A percentile compares a stretch with the other conserved stretches of the same genome.
These are phyloP conservation scores for Puccinia hordei DNA, from an alignment of 1,284 basidiomycete genomes.

Conservation along the genomic window DNA sequence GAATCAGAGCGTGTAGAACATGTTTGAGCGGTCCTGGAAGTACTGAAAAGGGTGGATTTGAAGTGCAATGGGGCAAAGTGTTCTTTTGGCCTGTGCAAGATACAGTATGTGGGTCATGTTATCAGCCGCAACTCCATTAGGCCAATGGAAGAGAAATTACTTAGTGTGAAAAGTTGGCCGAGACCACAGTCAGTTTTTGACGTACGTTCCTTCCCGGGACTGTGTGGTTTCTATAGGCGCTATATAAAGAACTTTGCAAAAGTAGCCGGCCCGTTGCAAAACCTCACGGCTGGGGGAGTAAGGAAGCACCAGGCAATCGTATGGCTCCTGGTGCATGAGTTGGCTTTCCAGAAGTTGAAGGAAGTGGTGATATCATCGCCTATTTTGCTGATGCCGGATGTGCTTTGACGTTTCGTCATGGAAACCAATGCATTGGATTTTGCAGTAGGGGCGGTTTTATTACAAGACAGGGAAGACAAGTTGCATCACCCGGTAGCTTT, in stretches of 20 bases:
- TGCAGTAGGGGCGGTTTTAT: constrained; percentile 30
- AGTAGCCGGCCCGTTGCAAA: background rate
- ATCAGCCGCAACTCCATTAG: background rate
- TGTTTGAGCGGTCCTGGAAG: constrained; percentile 28
- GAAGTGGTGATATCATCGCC: background rate
- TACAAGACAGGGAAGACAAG: constrained; percentile 23
- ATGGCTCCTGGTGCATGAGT: background rate
- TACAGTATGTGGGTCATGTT: background rate
- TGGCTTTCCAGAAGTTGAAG: background rate
- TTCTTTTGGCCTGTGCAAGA: background rate
- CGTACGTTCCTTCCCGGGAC: background rate
- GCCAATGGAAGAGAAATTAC: background rate
- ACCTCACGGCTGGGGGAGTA: background rate
- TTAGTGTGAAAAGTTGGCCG: background rate
- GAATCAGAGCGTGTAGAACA: constrained; percentile 37
- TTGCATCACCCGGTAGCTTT: constrained; percentile 41
- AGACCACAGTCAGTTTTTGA: background rate
- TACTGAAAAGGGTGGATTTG: background rate
- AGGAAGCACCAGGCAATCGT: background rate
- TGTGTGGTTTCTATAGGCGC: background rate
- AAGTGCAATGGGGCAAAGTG: constrained; percentile 1
- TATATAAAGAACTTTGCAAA: constrained; percentile 4
- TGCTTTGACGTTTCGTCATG: background rate
- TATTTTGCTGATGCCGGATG: background rate
- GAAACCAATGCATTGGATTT: constrained; percentile 21